Base-by-base conservation (phyloP, 2,329 filamentous ascomycete species). In the Thermothelomyces thermophilus region DNA sequence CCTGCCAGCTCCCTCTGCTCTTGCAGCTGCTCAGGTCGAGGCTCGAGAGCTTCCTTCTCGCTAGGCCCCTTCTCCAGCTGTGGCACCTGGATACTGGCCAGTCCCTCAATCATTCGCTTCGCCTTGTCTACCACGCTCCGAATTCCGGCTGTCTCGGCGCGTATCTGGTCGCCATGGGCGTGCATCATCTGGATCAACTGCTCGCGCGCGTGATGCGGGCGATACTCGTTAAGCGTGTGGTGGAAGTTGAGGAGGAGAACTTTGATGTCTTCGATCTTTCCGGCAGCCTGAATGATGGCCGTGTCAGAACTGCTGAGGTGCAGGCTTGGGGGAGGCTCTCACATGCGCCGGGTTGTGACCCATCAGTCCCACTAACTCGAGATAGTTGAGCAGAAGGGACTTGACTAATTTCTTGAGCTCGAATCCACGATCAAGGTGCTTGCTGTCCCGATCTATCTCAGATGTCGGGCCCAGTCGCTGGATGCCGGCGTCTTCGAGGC, bases 141-240 rank as follows among this genome's bases (percentile, higher is more conserved):
- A 40, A 90, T 80, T 3, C 77, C 79, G 30, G 80, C 74, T 1
- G 90, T 89, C 68, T 96, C 90, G 48, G 77, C 79, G 57, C 77
- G 80, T 48, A 84, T 84, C 58, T 74, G 76, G 58, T 87, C 82
- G 26, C 95, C 70, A 62, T 91, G 86, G 58, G 86, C 84, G 68
- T 95, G 87, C 86, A 96, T 90, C 73, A 91, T 79, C 58, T 84
- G 70, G 28, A 95, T 95, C 51, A 95, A 73, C 24, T 84, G 90
- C 70, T 96, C 90, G 39, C 91, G 73, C 20, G 90, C 90, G 70
- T 97, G 91, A 65, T 96, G 90, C 9, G 90, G 90, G 28, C 91
- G 79, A 69, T 95, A 97, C 66, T 95, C 84, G 66, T 98, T 98
- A 57, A 97, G 82, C 47, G 95, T 77, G 62, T 94, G 88, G 68